Conservation (phyloP, 2,329 filamentous ascomycete genomes). For the Amylocarpus encephaloides region DNA sequence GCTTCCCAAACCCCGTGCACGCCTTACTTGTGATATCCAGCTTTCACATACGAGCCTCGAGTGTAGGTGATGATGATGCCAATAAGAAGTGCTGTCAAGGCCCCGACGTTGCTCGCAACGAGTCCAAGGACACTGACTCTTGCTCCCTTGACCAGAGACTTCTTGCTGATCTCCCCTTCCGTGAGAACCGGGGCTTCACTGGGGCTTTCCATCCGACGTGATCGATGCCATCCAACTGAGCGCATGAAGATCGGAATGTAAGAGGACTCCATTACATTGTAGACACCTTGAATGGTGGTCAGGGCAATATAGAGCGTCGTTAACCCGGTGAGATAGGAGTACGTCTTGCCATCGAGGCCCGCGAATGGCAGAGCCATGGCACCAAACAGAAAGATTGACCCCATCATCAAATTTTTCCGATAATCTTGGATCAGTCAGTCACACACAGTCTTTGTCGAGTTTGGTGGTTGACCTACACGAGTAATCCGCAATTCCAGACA, state of each 20-base stretch:
- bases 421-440: neutral
- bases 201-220: neutral
- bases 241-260: constrained; percentile 6
- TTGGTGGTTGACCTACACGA: neutral
- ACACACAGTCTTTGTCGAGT: no score
- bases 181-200: neutral
- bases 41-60: neutral
- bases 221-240: constrained; percentile 1
- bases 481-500: constrained; percentile 2
- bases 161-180: neutral
- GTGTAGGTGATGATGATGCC: constrained; percentile 5
- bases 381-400: neutral
- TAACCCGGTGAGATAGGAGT: neutral
- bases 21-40: constrained; percentile 6
- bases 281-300: constrained; percentile 4
- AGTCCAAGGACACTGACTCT: constrained; percentile 5
- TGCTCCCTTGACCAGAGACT: neutral
- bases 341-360: neutral
- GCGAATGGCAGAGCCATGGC: constrained; percentile 3
- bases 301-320: neutral
- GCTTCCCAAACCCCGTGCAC: neutral
- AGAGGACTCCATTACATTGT: neutral
- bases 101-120: constrained; percentile 1
- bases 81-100: constrained; percentile 2
- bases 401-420: constrained; percentile 3